These are phyloP conservation scores for Ceratocystis papillata DNA, from an alignment of 2,329 filamentous ascomycete species.

Conservation along the genomic window DNA sequence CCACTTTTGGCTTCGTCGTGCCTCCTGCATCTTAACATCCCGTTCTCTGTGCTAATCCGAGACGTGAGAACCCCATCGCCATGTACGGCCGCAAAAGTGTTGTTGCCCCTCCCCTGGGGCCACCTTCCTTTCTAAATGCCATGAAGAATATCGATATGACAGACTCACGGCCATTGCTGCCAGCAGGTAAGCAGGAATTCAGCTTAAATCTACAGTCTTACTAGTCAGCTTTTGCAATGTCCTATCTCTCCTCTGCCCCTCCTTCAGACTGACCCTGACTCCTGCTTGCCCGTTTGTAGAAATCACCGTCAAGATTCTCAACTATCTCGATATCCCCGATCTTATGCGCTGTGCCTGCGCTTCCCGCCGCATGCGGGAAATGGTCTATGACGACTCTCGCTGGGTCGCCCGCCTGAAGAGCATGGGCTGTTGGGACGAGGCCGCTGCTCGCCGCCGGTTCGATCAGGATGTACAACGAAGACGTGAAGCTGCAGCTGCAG, in stretches of 20 bases:
- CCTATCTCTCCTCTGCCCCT: background rate
- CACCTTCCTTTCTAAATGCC: constrained; percentile 55
- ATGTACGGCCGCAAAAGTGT: constrained; percentile 38
- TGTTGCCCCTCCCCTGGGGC: constrained; percentile 32
- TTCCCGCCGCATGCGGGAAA: constrained; percentile 81
- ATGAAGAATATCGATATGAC: constrained; percentile 73
- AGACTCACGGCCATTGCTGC: constrained; percentile 64
- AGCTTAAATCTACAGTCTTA: background rate
- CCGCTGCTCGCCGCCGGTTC: constrained; percentile 67
- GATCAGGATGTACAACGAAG: constrained; percentile 58
- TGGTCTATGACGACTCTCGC: constrained; percentile 96
- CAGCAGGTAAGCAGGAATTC: constrained; percentile 39
- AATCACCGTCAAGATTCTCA: constrained; percentile 76
- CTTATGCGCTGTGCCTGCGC: constrained; percentile 75
- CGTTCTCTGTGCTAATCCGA: background rate
- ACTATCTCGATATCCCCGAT: constrained; percentile 77
- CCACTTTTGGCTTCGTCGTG: background rate
- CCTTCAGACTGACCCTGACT: background rate
- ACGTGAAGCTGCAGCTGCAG: constrained; percentile 43
- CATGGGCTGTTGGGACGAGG: constrained; percentile 89
- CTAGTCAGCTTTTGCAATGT: background rate
- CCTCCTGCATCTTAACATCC: background rate
- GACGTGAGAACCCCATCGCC: constrained; percentile 16
- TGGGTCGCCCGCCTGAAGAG: constrained; percentile 79
- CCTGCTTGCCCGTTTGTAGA: constrained; percentile 42